Conservation (phyloP, 805 yeast species). For the Yarrowia sp. region DNA sequence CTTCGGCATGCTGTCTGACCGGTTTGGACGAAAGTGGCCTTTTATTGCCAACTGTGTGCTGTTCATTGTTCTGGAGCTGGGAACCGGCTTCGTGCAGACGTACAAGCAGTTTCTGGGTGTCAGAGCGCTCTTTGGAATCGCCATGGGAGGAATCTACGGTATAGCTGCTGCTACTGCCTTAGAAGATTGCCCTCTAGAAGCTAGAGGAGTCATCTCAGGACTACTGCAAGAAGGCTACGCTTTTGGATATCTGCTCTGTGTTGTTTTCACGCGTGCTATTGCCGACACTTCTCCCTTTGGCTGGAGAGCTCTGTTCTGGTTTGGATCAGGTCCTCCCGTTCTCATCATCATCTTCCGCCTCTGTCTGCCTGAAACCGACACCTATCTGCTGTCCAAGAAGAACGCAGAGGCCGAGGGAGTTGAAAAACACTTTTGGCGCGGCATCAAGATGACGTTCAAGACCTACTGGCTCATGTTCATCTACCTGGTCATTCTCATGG, state of each 20-base stretch:
- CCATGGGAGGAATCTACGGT: conserved; percentile 72
- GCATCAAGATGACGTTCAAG: conserved; percentile 30
- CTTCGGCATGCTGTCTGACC: conserved; percentile 49
- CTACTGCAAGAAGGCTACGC: background rate
- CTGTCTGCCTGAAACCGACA: background rate
- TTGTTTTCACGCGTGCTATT: background rate
- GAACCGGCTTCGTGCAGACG: background rate
- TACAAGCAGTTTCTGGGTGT: conserved; percentile 51
- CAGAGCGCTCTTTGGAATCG: conserved; percentile 63
- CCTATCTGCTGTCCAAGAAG: background rate
- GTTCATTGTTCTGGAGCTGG: background rate
- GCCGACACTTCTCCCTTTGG: background rate
- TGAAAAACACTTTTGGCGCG: background rate
- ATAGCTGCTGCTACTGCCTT: conserved; percentile 63
- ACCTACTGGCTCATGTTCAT: conserved; percentile 58
- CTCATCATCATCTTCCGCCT: background rate
- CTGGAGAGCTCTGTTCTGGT: conserved; percentile 7
- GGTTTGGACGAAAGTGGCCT: background rate
- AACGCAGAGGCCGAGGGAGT: background rate
- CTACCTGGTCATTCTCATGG: conserved; percentile 58
- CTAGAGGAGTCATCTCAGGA: conserved; percentile 1
- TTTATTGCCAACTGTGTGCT: background rate
- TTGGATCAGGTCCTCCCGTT: background rate
- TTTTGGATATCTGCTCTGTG: background rate
- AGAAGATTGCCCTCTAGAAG: conserved; percentile 44